Base-by-base conservation (phyloP, 2,329 filamentous ascomycete species). In the Penicillium occitanis region DNA sequence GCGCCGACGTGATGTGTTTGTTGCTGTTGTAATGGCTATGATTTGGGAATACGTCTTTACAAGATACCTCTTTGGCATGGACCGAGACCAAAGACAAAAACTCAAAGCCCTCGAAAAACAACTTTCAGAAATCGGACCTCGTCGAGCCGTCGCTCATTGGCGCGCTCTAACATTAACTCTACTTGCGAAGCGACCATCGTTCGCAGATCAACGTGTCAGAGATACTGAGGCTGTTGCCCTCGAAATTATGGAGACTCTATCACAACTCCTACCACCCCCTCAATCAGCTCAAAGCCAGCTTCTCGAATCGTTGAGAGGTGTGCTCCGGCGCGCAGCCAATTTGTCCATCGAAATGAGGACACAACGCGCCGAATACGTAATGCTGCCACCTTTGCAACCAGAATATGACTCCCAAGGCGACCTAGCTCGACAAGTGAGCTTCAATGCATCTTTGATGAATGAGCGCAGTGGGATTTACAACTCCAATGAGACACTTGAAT, bases 11-110 rank as follows among this genome's bases (percentile, higher is more conserved):
- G 94, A 98, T 77, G 89, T 98, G 66, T 97, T 99, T 84, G 97
- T 98, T 92, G 95, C 93, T 44, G 93, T 99, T 78, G 92, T 94
- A 65, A 98, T 98, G 93, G 95, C 91, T 68, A 97, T 99, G 93
- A 89, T 99, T 61, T 99, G 93, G 93, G 95, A 99, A 79, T 97
- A 96, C 75, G 90, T 99, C 76, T 99, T 99, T 76, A 97, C 94
- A 8, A 89, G 95, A 69, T 99, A 99, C 78, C 88, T 99, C 30
- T 99, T 99, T 77, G 95, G 95, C 73, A 97, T 99, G 92, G 95
- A 99, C 77, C 88, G 93, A 72, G 95, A 98, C 79, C 95, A 99
- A 80, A 88, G 95, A 72, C 93, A 98, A 79, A 98, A 98, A 80
- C 89, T 99, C 77, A 98, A 99, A 82, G 89, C 91, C 40, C 86